Base-by-base conservation (phyloP, 192 early-diverging fungal genomes). In the Coemansia reversa region DNA sequence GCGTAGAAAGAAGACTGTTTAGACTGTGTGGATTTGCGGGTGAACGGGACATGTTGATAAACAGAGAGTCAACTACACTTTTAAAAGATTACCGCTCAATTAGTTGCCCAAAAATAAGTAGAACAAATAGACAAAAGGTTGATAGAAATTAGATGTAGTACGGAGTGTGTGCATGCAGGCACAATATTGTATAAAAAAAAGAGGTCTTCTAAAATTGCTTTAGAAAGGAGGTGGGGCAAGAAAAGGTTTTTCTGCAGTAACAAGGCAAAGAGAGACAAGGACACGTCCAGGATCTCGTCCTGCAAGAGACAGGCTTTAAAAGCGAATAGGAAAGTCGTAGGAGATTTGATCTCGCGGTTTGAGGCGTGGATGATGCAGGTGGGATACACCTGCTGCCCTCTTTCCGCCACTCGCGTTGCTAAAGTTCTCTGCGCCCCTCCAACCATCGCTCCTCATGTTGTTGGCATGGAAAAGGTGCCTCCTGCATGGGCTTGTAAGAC, bases 1-100 rank as follows among this genome's bases (percentile, higher is more conserved):
- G 65, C 42, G 77, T 65, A 23, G 76, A 66, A 25, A 80, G 62
- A 50, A 80, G 64, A 28, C 69, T 74, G 68, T 71, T 75, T 28
- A 80, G 62, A 53, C 68, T 75, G 63, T 80, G 77, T 27, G 72
- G 69, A 45, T 70, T 72, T 28, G 27, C 54, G 9, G 72, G 65
- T 7, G 72, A 59, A 30, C 68, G 69, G 65, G 77, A 67, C 77
- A 80, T 80, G 53, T 39, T 67, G 12, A 28, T 42, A 48, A 18
- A 28, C 4, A 69, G 25, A 53, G 30, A 69, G 52, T 19, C 1
- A n/a, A 33, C 14, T 20, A 60, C 24, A 24, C 60, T 67, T 48
- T 22, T 52, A 22, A 7, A n/a, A 27, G 39, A 45, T 45, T 45
- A 16, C 39, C 39, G 39, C 12, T 14, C 39, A 45, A 45, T 45